Evolutionary conservation across 2,329 filamentous ascomycete species (phyloP).

Genomic region (Cercospora sp.): DNA sequence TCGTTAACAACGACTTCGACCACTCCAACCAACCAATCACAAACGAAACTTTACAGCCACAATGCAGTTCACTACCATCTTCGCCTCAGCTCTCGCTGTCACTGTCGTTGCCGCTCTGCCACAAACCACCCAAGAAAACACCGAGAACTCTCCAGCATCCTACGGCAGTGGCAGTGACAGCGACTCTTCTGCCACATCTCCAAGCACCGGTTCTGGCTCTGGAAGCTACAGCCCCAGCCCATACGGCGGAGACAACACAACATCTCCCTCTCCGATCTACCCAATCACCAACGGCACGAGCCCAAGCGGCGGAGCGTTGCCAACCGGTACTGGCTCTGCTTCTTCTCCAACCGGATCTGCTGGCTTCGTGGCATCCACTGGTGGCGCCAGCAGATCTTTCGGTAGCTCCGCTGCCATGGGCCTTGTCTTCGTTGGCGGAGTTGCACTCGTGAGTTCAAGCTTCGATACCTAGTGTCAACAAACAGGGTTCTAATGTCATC

Average conservation of each 20-base stretch:
- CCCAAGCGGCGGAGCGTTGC: constrained; percentile 10
- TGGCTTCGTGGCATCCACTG: constrained; percentile 14
- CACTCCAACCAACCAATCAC: background rate
- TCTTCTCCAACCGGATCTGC: constrained; percentile 11
- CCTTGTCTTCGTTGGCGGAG: constrained; percentile 21
- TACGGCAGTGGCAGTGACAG: background rate
- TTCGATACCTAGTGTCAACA: too few relatives aligned
- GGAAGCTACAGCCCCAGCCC: background rate
- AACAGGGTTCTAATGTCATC: background rate
- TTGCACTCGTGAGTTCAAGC: constrained; percentile 17
- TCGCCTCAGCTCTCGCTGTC: constrained; percentile 17
- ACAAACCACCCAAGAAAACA: background rate
- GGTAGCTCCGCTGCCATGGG: constrained; percentile 22
- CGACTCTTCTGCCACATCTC: background rate
- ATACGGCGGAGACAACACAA: constrained; percentile 1
- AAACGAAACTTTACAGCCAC: constrained; percentile 1
- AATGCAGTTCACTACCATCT: constrained; percentile 23
- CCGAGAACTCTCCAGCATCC: background rate
- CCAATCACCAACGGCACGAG: constrained; percentile 19
- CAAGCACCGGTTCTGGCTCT: background rate
- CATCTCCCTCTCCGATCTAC: constrained; percentile 7
- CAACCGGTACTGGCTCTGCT: constrained; percentile 16
- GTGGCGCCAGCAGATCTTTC: constrained; percentile 5
- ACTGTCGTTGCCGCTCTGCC: constrained; percentile 17
- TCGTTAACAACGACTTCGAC: background rate